Percentiles rank a stretch among this genome's conserved stretches.
Evolutionary conservation across 768 basidiomycete species (phyloP).

Genomic region (Trametes villosa): DNA sequence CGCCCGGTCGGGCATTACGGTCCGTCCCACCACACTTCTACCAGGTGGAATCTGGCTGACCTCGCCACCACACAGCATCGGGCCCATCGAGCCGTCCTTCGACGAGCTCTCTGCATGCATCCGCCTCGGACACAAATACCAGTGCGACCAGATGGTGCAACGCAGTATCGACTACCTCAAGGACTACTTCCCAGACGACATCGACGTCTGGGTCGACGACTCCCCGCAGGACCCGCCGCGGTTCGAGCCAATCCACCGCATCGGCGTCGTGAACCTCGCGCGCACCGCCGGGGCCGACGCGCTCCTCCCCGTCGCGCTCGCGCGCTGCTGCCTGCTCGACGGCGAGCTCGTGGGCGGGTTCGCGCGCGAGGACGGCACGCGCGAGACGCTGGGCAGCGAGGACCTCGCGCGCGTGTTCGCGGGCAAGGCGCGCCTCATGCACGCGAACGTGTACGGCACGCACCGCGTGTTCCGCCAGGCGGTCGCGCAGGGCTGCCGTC

Average conservation of each 20-base stretch:
- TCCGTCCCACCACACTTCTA: no score
- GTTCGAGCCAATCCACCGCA: not conserved
- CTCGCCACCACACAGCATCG: not conserved
- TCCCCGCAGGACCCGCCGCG: not conserved
- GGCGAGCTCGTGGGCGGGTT: conserved; percentile 2
- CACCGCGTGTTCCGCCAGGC: not conserved
- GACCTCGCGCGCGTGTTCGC: conserved; percentile 8
- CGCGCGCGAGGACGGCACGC: conserved; percentile 1
- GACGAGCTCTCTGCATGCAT: conserved; percentile 1
- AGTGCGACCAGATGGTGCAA: not conserved
- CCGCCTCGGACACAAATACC: conserved; percentile 12
- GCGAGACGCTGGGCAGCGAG: conserved; percentile 4
- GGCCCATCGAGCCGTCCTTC: not conserved
- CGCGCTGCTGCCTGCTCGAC: conserved; percentile 7
- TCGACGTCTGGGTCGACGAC: not conserved
- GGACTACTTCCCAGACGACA: not conserved
- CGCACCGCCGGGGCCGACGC: not conserved
- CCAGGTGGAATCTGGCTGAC: no score
- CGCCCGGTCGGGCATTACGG: not conserved
- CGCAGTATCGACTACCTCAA: conserved; percentile 1
- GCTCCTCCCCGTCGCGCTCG: conserved; percentile 11
- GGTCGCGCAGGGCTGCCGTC: not conserved
- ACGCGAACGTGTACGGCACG: not conserved
- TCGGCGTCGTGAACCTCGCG: conserved; percentile 15
- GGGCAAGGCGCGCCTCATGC: not conserved